These are phyloP conservation scores for Cercospora beticola DNA, from an alignment of 2,329 filamentous ascomycete species.

Conservation along the genomic window DNA sequence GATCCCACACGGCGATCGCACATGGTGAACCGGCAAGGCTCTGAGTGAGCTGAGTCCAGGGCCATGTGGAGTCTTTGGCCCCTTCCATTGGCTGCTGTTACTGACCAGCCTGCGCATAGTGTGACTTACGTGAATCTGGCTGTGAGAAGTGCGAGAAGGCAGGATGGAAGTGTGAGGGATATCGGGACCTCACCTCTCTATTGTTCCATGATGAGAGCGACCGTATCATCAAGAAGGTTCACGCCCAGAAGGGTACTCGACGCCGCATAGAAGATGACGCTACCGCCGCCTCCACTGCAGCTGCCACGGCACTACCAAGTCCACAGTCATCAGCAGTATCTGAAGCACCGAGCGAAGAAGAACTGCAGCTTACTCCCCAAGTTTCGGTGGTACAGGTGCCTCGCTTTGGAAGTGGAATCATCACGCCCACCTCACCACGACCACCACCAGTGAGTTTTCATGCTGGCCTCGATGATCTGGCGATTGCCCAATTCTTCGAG, in stretches of 20 bases:
- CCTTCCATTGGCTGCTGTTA: conserved; percentile 13
- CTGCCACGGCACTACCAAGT: not conserved
- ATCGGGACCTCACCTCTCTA: conserved; percentile 16
- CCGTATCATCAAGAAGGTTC: conserved; percentile 18
- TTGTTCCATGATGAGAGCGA: conserved; percentile 24
- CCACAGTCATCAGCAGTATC: not conserved
- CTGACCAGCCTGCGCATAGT: conserved; percentile 17
- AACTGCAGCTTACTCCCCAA: not conserved
- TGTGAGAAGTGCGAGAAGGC: conserved; percentile 23
- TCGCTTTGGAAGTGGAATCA: not conserved
- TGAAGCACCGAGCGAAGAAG: not conserved
- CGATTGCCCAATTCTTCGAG: conserved; percentile 18
- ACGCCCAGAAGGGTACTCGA: conserved; percentile 15
- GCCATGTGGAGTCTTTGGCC: not conserved
- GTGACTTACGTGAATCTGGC: conserved; percentile 19
- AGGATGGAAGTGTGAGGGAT: conserved; percentile 21
- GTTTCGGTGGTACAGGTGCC: not conserved
- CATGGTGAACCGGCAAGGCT: not conserved
- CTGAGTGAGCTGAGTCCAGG: not conserved
- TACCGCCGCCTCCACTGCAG: not conserved
- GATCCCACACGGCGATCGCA: not conserved
- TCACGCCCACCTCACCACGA: not conserved
- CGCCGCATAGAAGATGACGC: conserved; percentile 8
- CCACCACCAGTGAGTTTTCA: conserved; percentile 1
- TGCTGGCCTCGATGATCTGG: conserved; percentile 14